Evolutionary conservation across 2,329 filamentous ascomycete species (phyloP).

Genomic region (Paecilomyces variotii): DNA sequence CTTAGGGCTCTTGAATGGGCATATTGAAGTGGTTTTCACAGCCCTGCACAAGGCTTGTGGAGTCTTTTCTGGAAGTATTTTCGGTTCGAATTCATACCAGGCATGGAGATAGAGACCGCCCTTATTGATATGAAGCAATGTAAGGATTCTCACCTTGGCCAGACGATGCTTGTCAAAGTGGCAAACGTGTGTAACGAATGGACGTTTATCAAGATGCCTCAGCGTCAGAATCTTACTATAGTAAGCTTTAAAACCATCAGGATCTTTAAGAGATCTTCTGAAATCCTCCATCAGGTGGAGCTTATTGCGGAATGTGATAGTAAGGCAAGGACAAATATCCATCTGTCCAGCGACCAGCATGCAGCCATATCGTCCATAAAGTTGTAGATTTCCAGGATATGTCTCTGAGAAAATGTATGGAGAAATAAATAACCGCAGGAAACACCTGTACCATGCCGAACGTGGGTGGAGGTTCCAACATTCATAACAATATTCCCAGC

Average conservation of each 20-base stretch:
- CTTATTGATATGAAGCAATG: neutral
- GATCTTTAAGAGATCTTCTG: neutral
- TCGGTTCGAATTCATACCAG: neutral
- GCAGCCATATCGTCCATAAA: neutral
- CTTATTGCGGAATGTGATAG: slow-evolving; percentile 6
- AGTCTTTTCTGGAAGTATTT: neutral
- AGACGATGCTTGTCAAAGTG: neutral
- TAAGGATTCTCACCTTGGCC: neutral
- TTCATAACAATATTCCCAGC: slow-evolving; percentile 1
- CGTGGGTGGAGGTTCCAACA: neutral
- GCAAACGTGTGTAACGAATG: neutral
- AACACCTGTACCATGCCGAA: neutral
- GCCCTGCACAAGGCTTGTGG: neutral
- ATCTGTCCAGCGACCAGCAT: neutral
- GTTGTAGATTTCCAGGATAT: neutral
- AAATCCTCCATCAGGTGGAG: neutral
- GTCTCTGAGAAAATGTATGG: no score
- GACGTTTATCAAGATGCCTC: neutral
- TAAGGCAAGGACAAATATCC: neutral
- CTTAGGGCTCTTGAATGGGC: neutral
- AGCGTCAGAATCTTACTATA: neutral
- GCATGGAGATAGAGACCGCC: neutral
- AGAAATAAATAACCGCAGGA: neutral
- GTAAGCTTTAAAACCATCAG: neutral
- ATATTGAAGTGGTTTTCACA: neutral